Percentiles rank a stretch among this genome's conserved stretches.
Conservation (phyloP, 1,284 basidiomycete species). For the Tausonia pullulans region DNA sequence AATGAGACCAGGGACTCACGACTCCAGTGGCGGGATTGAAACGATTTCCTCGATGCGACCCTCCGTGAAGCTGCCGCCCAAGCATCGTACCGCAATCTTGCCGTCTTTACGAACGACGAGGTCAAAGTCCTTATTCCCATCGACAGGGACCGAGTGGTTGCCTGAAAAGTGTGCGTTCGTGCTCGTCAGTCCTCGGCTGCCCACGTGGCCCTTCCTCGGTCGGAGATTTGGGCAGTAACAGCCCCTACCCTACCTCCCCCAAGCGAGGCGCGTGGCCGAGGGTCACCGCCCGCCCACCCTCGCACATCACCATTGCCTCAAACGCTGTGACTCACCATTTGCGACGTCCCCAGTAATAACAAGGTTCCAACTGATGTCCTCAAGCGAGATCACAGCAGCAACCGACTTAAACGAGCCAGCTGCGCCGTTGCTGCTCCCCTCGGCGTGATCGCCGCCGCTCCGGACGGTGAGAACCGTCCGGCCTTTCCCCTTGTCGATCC, state of each 20-base stretch:
- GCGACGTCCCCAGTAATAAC: conserved; percentile 11
- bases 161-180: background rate
- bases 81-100: conserved; percentile 1
- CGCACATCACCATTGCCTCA: background rate
- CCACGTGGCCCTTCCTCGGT: background rate
- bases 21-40: background rate
- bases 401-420: background rate
- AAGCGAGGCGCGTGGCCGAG: background rate
- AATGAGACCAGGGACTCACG: background rate
- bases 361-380: conserved; percentile 14
- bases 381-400: conserved; percentile 9
- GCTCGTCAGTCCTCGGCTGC: background rate
- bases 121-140: conserved; percentile 17
- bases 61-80: conserved; percentile 10
- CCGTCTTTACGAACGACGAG: conserved; percentile 8
- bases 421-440: background rate
- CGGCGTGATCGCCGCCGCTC: background rate
- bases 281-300: background rate
- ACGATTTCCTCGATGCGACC: conserved; percentile 2
- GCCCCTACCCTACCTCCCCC: too few species aligned
- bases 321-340: background rate
- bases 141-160: conserved; percentile 1
- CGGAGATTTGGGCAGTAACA: too few species aligned
- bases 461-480: conserved; percentile 10
- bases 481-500: conserved; percentile 11